Base-by-base conservation (phyloP, 768 basidiomycete species). In the Chlorophyllum brunneum region DNA sequence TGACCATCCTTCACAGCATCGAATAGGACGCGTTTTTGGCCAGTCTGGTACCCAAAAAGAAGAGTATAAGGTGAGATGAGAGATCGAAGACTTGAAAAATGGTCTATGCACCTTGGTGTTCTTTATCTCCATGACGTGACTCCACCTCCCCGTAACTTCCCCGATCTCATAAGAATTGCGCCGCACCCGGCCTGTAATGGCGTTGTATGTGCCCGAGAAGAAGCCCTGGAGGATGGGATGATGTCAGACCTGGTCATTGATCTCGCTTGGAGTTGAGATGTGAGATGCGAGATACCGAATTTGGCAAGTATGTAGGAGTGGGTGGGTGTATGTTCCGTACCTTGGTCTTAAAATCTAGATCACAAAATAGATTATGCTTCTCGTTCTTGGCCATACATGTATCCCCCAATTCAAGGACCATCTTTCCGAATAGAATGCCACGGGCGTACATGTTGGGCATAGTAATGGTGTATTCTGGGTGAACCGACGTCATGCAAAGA, bases 361-460 rank as follows among this genome's bases (percentile, higher is more conserved):
- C 93, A 55, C 88, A 90, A 40, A 66, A 70, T 56, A 91, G 66
- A 16, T 82, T 83, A 38, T 82, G 81, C 61, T 82, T 83, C 61
- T 89, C 85, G 71, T 93, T 94, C 73, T 82, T 84, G 52, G 92
- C 92, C 6, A 74, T 79, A 59, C 92, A 93, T 29, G 82, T 80
- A 68, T 98, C 97, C 4, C 95, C 95, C 18, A 99, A 76, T 71
- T 99, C 97, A 47, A 95, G 75, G 23, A 98, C 87, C 94, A 99
- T 95, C 77, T 90, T 92, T 8, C 88, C 89, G 67, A 89, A 92
- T 37, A 92, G 70, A 58, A 92, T 90, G 6, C 91, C 91, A 31
- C 90, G 79, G 41, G 88, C 90, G 64, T 92, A 95, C 88, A 98
- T 97, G 74, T 98, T 98, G 26, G 97, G 97, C 95, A 99, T 97